Base-by-base conservation (phyloP, 129 eudicot species). In the Saussurea involucrata region DNA sequence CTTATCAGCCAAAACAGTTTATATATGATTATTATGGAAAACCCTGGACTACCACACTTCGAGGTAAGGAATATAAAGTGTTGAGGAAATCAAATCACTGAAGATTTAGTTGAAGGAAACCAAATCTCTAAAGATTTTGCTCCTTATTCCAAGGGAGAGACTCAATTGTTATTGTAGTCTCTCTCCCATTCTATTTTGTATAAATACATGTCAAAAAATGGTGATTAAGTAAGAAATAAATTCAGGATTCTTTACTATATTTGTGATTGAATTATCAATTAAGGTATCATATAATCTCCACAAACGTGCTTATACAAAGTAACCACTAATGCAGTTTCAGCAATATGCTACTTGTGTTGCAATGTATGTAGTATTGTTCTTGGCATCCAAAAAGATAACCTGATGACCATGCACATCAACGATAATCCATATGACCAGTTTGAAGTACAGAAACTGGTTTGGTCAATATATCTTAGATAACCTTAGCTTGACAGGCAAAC, bases 401-500 rank as follows among this genome's bases (percentile, higher is more conserved):
- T 11, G 53, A 42, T 42, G n/a, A 42, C 53, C 12, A 42, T 42
- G 53, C 53, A 42, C 53, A 42, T 42, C 53, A 42, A 42, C n/a
- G n/a, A 42, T 11, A 36, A 40, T 31, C 37, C 27, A 7, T 8
- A 2, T 49, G 71, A 12, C 25, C 36, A 61, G 15, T 32, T 61
- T 61, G 71, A 40, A 40, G 49, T 40, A 40, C 49, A 40, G 49
- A 40, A 40, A 40, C 49, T 40, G 49, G 49, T 40, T 40, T 40
- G 10, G 4, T 4, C 25, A 20, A 20, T 57, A 27, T 74, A 63
- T 71, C 22, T 53, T 34, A 8, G 8, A 27, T 74, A 79, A 92
- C 97, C 99, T 95, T 95, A 75, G 99, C 92, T 86, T 95, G 97
- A 79, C 96, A 84, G 34, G 99, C 92, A 82, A 95, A 95, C 29